phyloP scores from a whole-genome alignment of 352 stramenopile genomes.

The Phytophthora boehmeriae region DNA sequence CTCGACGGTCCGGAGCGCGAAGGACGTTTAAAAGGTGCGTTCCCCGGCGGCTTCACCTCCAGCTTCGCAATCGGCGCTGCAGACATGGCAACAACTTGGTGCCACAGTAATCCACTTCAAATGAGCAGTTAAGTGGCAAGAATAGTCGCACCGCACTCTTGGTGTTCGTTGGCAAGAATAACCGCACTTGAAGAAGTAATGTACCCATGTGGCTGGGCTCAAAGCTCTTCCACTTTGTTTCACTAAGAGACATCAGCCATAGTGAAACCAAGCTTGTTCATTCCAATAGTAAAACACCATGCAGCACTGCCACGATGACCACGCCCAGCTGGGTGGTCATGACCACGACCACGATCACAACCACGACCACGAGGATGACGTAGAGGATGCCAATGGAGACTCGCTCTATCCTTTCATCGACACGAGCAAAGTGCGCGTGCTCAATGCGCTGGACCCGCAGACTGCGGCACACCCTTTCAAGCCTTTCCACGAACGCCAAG shows the following conservation, averaged over 20 bases:
- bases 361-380: conserved; percentile 68
- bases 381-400: conserved; percentile 75
- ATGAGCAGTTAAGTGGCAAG: no score
- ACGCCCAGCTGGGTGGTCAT: conserved; percentile 52
- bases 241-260: no score
- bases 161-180: no score
- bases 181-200: no score
- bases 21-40: no score
- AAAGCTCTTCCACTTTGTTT: no score
- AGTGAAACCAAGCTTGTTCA: no score
- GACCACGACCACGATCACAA: conserved; percentile 52
- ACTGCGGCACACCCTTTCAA: conserved; percentile 81
- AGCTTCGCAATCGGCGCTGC: no score
- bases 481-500: conserved; percentile 73
- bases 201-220: no score
- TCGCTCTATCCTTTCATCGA: conserved; percentile 88
- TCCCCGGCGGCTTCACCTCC: no score
- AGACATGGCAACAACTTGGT: not conserved
- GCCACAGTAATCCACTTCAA: not conserved
- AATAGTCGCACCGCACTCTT: no score
- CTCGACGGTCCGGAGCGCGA: not conserved
- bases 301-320: conserved; percentile 73
- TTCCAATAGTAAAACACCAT: conserved; percentile 25
- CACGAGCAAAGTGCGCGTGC: conserved; percentile 84
- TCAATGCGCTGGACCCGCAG: conserved; percentile 74